These are phyloP conservation scores for Penicillium paneum DNA, from an alignment of 2,329 filamentous ascomycete species.

Conservation along the genomic window DNA sequence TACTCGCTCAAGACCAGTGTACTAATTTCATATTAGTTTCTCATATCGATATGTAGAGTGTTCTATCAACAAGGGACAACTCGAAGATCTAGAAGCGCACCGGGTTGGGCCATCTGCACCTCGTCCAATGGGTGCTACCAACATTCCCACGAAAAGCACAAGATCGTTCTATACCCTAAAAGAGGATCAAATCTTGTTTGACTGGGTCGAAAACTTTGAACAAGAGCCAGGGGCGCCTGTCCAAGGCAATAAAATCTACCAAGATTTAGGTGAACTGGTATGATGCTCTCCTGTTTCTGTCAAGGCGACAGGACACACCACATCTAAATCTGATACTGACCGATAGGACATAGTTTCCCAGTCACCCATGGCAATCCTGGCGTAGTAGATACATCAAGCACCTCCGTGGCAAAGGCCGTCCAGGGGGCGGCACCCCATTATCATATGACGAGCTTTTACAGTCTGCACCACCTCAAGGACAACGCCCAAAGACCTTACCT, in stretches of 20 bases:
- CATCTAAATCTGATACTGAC: background rate
- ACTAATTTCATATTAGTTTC: conserved; percentile 35
- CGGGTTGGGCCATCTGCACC: conserved; percentile 45
- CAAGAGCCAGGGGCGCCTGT: conserved; percentile 30
- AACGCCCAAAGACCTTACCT: conserved; percentile 8
- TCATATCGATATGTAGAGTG: conserved; percentile 59
- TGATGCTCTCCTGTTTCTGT: background rate
- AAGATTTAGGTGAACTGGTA: conserved; percentile 43
- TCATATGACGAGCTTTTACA: background rate
- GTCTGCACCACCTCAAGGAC: background rate
- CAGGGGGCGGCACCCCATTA: conserved; percentile 24
- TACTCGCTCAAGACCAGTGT: background rate
- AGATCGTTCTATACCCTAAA: conserved; percentile 38
- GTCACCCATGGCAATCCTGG: conserved; percentile 50
- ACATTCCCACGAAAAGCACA: conserved; percentile 34
- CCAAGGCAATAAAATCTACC: conserved; percentile 46
- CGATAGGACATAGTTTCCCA: conserved; percentile 34
- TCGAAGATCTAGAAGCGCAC: conserved; percentile 51
- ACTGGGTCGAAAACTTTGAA: conserved; percentile 42
- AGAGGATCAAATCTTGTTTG: conserved; percentile 47
- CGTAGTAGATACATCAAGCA: conserved; percentile 47
- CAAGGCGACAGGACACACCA: background rate
- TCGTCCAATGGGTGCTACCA: conserved; percentile 45
- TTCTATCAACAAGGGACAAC: conserved; percentile 48
- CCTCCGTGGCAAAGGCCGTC: conserved; percentile 36